Conservation (phyloP, 1,284 basidiomycete genomes). For the Ustilago vetiveriae region DNA sequence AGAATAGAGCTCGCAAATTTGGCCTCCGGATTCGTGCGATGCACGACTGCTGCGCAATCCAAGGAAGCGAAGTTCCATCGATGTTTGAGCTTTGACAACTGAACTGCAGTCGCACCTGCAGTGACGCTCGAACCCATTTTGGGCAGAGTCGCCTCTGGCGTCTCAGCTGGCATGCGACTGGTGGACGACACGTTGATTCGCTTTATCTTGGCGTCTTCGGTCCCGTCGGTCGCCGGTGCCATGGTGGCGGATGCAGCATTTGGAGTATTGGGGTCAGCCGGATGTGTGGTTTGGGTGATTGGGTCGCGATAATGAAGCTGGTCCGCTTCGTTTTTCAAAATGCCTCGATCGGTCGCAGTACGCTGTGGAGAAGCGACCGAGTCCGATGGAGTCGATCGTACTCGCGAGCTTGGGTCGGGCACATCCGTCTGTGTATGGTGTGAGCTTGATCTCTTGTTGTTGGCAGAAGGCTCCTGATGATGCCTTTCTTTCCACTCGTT, state of each 20-base stretch:
- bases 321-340: not conserved
- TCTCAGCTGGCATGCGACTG: not conserved
- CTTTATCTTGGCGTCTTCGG: not conserved
- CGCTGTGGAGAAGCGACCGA: not conserved
- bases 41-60: conserved; percentile 92
- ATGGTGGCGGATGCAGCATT: not conserved
- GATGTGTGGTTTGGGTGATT: not conserved
- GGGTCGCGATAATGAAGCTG: not conserved
- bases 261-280: too few relatives aligned
- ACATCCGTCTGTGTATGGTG: not conserved
- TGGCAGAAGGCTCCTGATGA: conserved; percentile 5
- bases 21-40: conserved; percentile 81
- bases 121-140: conserved; percentile 22
- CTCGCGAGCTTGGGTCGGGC: not conserved
- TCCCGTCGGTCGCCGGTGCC: not conserved
- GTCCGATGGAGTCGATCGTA: conserved; percentile 1
- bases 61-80: conserved; percentile 89
- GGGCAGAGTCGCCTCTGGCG: not conserved
- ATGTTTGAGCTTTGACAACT: conserved; percentile 57
- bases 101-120: conserved; percentile 38
- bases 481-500: conserved; percentile 44
- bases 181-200: not conserved
- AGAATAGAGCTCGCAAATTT: conserved; percentile 86
- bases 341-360: not conserved
- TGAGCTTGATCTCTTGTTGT: not conserved